These are phyloP conservation scores for Acacia confusa DNA, from an alignment of 306 rosid species.

Conservation along the genomic window DNA sequence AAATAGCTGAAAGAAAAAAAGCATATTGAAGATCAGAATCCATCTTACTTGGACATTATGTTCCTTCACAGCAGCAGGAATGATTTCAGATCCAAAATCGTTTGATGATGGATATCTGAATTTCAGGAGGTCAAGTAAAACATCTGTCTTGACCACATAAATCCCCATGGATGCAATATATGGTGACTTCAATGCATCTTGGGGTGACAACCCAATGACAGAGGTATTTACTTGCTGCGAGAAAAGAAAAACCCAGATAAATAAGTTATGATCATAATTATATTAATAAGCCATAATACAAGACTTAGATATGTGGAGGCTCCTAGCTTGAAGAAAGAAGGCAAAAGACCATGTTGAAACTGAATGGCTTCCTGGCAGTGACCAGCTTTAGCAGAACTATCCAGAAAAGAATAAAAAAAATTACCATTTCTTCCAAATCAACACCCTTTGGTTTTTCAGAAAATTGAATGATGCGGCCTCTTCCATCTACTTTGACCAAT, in stretches of 20 bases:
- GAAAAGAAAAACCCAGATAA: conserved; percentile 21
- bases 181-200: conserved; percentile 59
- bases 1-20: conserved; percentile 3
- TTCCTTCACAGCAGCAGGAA: conserved; percentile 82
- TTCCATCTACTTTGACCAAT: conserved; percentile 72
- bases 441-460: conserved; percentile 77
- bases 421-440: conserved; percentile 82
- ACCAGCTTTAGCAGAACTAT: conserved; percentile 9
- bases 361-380: background rate
- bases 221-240: conserved; percentile 78
- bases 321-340: background rate
- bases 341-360: conserved; percentile 12
- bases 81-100: conserved; percentile 95
- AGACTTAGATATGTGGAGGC: background rate
- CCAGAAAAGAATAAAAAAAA: conserved; percentile 10
- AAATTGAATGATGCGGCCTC: conserved; percentile 69
- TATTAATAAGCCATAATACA: background rate
- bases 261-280: conserved; percentile 1
- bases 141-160: conserved; percentile 73
- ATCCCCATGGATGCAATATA: conserved; percentile 97
- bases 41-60: conserved; percentile 75
- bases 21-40: background rate
- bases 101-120: conserved; percentile 78
- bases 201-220: conserved; percentile 68
- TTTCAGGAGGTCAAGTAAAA: conserved; percentile 71